These are phyloP conservation scores for Citrus mangshanensis DNA, from an alignment of 345 rosid species.

Conservation along the genomic window DNA sequence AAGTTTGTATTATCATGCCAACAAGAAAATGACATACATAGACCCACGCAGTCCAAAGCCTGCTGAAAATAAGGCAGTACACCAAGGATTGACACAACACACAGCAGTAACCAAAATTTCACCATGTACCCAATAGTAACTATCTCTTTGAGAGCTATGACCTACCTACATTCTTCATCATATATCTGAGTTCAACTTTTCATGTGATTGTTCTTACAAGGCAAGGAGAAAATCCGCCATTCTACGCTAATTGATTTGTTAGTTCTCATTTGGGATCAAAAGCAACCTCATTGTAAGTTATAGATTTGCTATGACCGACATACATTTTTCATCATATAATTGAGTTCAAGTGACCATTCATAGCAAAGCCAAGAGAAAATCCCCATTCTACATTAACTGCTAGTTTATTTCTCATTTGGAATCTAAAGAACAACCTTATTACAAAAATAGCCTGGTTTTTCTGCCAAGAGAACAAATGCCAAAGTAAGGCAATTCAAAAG, in stretches of 20 bases:
- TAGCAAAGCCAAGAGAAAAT: background rate
- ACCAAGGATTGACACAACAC: background rate
- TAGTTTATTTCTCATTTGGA: background rate
- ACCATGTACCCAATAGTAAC: background rate
- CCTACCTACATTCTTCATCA: background rate
- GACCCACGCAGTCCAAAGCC: background rate
- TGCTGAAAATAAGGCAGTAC: background rate
- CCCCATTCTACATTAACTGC: background rate
- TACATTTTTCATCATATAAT: background rate
- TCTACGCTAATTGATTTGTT: background rate
- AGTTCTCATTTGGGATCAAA: background rate
- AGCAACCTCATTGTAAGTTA: background rate
- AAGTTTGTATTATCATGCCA: background rate
- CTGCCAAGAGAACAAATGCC: background rate
- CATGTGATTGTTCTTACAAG: background rate
- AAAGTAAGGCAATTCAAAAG: background rate
- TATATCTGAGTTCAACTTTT: background rate
- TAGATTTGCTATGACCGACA: background rate
- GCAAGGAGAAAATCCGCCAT: background rate
- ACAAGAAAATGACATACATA: background rate
- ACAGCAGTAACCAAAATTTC: background rate
- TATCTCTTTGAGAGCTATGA: background rate
- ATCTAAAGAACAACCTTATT: background rate
- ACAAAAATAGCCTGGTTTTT: background rate
- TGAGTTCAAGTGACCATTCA: background rate